Evolutionary conservation across 495 filamentous ascomycete genomes (phyloP), one percentile per base, ranked within the genome.

Genomic region (Xylaria longipes): DNA sequence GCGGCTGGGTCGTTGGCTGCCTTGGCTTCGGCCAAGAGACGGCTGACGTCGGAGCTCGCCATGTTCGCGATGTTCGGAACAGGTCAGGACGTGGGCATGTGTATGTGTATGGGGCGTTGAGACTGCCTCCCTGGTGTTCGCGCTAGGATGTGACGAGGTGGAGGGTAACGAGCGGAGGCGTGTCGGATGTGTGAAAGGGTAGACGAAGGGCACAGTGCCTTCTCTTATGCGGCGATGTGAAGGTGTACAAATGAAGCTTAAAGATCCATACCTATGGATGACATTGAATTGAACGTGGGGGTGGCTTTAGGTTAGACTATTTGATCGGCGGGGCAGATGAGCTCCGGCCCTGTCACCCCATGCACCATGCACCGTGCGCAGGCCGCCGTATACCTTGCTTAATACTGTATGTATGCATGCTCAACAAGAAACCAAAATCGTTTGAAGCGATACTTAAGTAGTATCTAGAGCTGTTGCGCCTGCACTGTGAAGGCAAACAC

Each of bases 1-100:
- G 88, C 80, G 7, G 84, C 80, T 22, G 84, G 83, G 43, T 86
- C 82, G 78, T 90, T 84, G 25, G 92, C 85, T 35, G 82, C 81
- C 70, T 84, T 77, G 15, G 91, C 83, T 48, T 87, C 85, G 68
- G 85, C 83, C 63, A 87, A 78, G 15, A 91, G 85, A 67, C 89
- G 87, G 67, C 84, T 69, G 43, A 84, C 14, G 1, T 52, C 35
- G 29, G 68, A 43, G 33, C 69, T 71, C 25, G 75, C 69, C 78
- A 80, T 80, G 43, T 52, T 66, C 31, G 50, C 22, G 1, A 43
- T 56, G 37, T 25, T 58, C 43, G 27, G 11, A 1, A 67, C 7
- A 12, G 33, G 11, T 56, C 48, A 67, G 65, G 22, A 11, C 35
- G n/a, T 56, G 48, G 0, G 27, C 22, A 37, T 60, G 57, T 60